Base-by-base conservation (phyloP, 1,284 basidiomycete genomes). In the Phenoliferia sp. region DNA sequence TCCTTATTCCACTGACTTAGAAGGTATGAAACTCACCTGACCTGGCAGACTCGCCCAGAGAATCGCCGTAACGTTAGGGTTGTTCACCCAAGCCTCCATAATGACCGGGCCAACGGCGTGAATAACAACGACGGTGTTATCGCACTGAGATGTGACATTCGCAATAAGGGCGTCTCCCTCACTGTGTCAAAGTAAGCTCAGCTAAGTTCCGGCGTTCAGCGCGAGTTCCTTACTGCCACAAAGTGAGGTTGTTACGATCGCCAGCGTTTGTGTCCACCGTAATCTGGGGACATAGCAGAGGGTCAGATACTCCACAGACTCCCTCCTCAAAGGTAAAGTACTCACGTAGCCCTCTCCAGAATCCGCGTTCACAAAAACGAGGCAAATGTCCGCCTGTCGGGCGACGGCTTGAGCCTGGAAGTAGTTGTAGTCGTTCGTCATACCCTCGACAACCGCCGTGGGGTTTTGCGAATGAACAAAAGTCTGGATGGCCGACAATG, bases 121-220 rank as follows among this genome's bases (percentile, higher is more conserved):
- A 29, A 88, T 83, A 39, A 94, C 84, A 22, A 94, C 91, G 57
- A 94, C 85, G 0, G 90, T 92, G 80, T 94, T 92, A 73, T 84
- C 84, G 73, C 76, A 76, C 31, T 71, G 69, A 15, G 72, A 68
- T 3, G 80, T 77, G 28, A 80, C 77, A 7, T 76, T 76, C 33
- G 75, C 69, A 65, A 80, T 76, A 16, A 80, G 60, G 10, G 62
- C 64, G 55, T 74, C 63, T 31, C 78, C 78, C 58, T 44, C 48
- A 59, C 48, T 52, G 48, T 5, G 17, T n/a, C n/a, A n/a, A n/a
- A n/a, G n/a, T n/a, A n/a, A n/a, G n/a, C n/a, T n/a, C n/a, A n/a
- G n/a, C n/a, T 7, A 52, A 26, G 48, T 9, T 22, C 15, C 12
- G 39, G 22, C 48, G 22, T 19, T 52, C 48, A 52, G 48, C 17